phyloP scores from a whole-genome alignment of 257 asterid genomes.

The Anisodus acutangulus region DNA sequence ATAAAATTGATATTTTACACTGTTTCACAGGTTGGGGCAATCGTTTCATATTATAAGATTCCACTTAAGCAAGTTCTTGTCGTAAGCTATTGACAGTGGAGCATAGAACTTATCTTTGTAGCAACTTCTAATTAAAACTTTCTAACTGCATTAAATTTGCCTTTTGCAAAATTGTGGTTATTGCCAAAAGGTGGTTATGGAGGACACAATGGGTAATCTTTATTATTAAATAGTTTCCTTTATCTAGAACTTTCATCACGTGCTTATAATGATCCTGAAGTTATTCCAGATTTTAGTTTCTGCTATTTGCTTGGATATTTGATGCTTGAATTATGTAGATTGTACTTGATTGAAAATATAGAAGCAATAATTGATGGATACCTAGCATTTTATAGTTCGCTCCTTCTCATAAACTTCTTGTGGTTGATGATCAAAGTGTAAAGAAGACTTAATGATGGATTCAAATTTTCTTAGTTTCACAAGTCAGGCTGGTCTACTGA shows the following conservation, averaged over 20 bases:
- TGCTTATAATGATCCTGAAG: neutral
- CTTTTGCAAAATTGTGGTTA: conserved; percentile 80
- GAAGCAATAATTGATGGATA: conserved; percentile 9
- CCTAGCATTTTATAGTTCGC: neutral
- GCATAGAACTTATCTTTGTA: neutral
- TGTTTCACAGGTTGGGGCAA: conserved; percentile 75
- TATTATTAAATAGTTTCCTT: conserved; percentile 31
- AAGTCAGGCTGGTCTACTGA: neutral
- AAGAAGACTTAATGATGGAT: neutral
- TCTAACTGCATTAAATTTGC: conserved; percentile 72
- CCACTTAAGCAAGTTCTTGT: conserved; percentile 89
- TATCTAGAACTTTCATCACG: neutral
- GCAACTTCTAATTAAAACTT: conserved; percentile 19
- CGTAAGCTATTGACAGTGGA: conserved; percentile 53
- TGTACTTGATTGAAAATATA: neutral
- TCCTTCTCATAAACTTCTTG: neutral
- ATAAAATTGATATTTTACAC: conserved; percentile 34
- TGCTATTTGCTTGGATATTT: neutral
- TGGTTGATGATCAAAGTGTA: neutral
- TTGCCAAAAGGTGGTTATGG: conserved; percentile 99
- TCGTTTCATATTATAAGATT: conserved; percentile 90
- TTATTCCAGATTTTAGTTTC: conserved; percentile 13
- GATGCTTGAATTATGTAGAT: neutral
- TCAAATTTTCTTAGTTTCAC: neutral
- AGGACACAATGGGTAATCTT: conserved; percentile 89